phyloP scores from a whole-genome alignment of 257 asterid genomes.

The Nicotiana obtusifolia region DNA sequence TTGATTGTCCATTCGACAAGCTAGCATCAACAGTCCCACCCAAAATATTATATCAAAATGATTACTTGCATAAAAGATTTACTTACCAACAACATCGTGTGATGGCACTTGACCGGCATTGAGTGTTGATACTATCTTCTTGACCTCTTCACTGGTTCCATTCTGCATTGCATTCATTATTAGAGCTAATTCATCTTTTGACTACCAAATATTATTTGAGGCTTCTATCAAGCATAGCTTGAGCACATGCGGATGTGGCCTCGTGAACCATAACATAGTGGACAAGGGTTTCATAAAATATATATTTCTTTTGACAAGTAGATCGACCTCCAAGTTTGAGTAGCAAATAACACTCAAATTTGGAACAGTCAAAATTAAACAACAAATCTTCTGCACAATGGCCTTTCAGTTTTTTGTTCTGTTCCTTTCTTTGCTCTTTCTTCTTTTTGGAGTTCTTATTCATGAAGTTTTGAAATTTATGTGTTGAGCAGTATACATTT shows the following conservation, averaged over 20 bases:
- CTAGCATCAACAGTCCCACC: neutral
- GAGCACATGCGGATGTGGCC: neutral
- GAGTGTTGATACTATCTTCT: slow-evolving; percentile 73
- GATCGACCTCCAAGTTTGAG: neutral
- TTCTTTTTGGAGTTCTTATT: neutral
- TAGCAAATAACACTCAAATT: neutral
- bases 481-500: no score
- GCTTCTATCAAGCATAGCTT: neutral
- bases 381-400: neutral
- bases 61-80: neutral
- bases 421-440: neutral
- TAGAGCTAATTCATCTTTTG: neutral
- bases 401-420: neutral
- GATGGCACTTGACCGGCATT: slow-evolving; percentile 86
- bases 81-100: slow-evolving; percentile 86
- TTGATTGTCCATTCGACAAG: neutral
- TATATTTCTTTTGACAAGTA: neutral
- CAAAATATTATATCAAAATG: neutral
- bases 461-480: neutral
- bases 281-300: neutral
- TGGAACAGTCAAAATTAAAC: neutral
- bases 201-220: neutral
- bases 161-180: slow-evolving; percentile 41
- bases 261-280: neutral
- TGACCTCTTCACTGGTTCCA: slow-evolving; percentile 82